phyloP scores from a whole-genome alignment of 2,329 filamentous ascomycete genomes.

The Rachicladosporium sp. region DNA sequence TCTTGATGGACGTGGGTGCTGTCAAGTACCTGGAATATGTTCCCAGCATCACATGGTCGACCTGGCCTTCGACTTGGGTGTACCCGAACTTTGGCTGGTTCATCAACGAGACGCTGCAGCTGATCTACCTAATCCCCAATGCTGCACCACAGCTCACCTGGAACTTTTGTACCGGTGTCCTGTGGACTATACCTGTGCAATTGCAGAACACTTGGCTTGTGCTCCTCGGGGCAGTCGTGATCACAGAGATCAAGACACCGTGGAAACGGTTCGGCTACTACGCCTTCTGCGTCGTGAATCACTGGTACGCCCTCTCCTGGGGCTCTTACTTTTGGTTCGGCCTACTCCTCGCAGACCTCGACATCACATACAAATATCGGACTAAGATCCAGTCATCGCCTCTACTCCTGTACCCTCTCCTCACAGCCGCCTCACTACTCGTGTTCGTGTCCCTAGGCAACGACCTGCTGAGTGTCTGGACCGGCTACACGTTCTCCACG shows the following conservation, averaged over 20 bases:
- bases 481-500: constrained; percentile 18
- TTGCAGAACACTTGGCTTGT: constrained; percentile 35
- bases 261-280: constrained; percentile 37
- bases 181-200: constrained; percentile 39
- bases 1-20: constrained; percentile 33
- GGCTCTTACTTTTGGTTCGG: constrained; percentile 35
- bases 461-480: constrained; percentile 27
- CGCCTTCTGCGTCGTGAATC: constrained; percentile 30
- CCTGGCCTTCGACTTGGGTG: constrained; percentile 32
- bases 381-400: constrained; percentile 25
- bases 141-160: constrained; percentile 35
- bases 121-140: constrained; percentile 36
- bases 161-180: constrained; percentile 37
- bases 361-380: constrained; percentile 34
- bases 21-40: constrained; percentile 33
- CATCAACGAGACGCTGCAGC: constrained; percentile 31
- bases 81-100: constrained; percentile 31
- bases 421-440: constrained; percentile 18
- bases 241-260: constrained; percentile 32
- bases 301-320: constrained; percentile 38
- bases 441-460: constrained; percentile 27
- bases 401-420: constrained; percentile 26
- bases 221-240: constrained; percentile 30
- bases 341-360: constrained; percentile 34
- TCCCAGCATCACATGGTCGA: constrained; percentile 36